Percentiles rank a stretch among this genome's conserved stretches.
Conservation (phyloP, 169 alveolate species). For the Babesia ovis region DNA sequence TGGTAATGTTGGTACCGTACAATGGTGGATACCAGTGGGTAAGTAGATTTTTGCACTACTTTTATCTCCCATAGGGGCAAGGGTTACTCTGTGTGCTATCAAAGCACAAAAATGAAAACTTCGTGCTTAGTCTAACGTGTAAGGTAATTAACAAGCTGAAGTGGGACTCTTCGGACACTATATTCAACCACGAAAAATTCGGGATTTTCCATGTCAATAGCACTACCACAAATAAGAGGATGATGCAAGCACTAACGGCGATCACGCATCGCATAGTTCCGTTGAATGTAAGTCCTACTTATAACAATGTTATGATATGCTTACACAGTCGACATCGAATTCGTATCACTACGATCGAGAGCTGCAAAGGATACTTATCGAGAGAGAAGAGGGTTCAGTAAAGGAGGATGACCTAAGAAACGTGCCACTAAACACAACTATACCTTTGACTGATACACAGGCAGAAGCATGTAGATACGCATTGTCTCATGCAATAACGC, state of each 20-base stretch:
- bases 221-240: slow-evolving; percentile 62
- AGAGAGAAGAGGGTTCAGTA: not conserved
- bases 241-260: slow-evolving; percentile 72
- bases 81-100: slow-evolving; percentile 32
- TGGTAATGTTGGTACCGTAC: slow-evolving; percentile 69
- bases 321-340: slow-evolving; percentile 8
- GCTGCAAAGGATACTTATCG: slow-evolving; percentile 7
- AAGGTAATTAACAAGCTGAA: slow-evolving; percentile 2
- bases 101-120: slow-evolving; percentile 36
- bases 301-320: not conserved
- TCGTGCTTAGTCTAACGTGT: slow-evolving; percentile 3
- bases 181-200: slow-evolving; percentile 1
- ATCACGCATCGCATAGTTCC: slow-evolving; percentile 69
- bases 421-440: slow-evolving; percentile 51
- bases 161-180: slow-evolving; percentile 14
- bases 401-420: not conserved
- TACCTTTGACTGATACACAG: slow-evolving; percentile 74
- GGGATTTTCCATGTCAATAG: slow-evolving; percentile 29
- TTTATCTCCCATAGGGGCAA: slow-evolving; percentile 3
- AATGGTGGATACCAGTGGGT: slow-evolving; percentile 70
- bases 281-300: slow-evolving; percentile 26
- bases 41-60: slow-evolving; percentile 20
- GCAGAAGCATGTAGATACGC: slow-evolving; percentile 73
- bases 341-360: slow-evolving; percentile 14
- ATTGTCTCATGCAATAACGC: slow-evolving; percentile 64